Base-by-base conservation (phyloP, 2,329 filamentous ascomycete species). In the Sarocladium oryzae region DNA sequence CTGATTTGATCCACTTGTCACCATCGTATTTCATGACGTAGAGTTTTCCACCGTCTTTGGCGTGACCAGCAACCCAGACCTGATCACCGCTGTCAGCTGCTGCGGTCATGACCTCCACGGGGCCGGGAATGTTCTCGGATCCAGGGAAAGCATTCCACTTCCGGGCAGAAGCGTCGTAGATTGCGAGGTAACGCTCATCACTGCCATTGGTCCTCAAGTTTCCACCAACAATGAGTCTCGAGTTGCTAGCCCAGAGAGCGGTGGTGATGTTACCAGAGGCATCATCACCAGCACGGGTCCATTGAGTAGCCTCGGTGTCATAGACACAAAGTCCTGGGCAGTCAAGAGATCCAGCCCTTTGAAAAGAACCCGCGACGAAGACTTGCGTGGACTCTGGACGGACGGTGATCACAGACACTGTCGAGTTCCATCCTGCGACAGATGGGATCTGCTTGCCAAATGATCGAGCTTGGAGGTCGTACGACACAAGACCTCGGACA, bases 21-120 rank as follows among this genome's bases (percentile, higher is more conserved):
- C 86, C 87, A 61, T 95, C 82, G 61, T 86, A 95, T 63, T 91
- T 90, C 72, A 91, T 84, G 41, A 99, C 71, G 66, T 86, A 97
- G 24, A 83, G 75, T 0, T 85, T 84, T 20, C 82, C 83, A 35
- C 86, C 85, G 16, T 74, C 72, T 11, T 60, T 54, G 6, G 79
- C 77, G 52, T 78, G 83, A 37, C 95, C 95, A 20, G 88, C 80
- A 46, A 88, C 82, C 90, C 93, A 99, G 57, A 96, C 77, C 56
- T 89, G 77, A 48, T 82, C 81, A 53, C 81, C 79, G 56, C 89
- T 83, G 51, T 76, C 74, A 33, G 83, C 87, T n/a, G 86, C 91
- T 11, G 86, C 76, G 1, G 86, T 81, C 51, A 99, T 73, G 3
- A 86, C 82, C 35, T 84, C 83, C 9, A 97, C 84, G 1, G 88